phyloP scores from a whole-genome alignment of 106 monocot species.

The Phalaenopsis aphrodite region DNA sequence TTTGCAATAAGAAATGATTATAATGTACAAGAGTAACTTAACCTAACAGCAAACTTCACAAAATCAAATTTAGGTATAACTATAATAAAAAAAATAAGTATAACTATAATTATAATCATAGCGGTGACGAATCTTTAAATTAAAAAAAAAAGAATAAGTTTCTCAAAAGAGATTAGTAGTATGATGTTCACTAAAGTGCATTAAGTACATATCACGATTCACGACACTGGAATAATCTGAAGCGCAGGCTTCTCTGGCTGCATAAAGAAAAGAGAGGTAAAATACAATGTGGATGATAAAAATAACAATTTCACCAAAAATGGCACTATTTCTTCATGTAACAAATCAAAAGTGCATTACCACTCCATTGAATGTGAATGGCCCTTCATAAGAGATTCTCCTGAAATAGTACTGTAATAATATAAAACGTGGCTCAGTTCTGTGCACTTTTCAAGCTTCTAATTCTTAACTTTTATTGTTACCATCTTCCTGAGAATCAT shows the following conservation, averaged over 20 bases:
- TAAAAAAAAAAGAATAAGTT: background rate
- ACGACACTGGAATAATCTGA: conserved; percentile 54
- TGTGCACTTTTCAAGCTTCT: conserved; percentile 79
- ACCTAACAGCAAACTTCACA: background rate
- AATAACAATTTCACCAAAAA: conserved; percentile 11
- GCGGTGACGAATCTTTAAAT: background rate
- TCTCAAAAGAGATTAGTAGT: background rate
- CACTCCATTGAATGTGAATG: conserved; percentile 70
- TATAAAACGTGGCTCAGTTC: conserved; percentile 63
- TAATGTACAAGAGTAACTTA: background rate
- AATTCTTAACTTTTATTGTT: conserved; percentile 17
- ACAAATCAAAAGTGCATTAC: conserved; percentile 40
- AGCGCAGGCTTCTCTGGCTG: conserved; percentile 51
- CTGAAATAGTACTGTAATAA: conserved; percentile 85
- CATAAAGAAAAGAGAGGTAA: conserved; percentile 19
- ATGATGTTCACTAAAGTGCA: too few relatives aligned
- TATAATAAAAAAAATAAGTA: background rate
- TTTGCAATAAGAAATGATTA: background rate
- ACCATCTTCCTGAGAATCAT: conserved; percentile 15
- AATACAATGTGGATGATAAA: conserved; percentile 9
- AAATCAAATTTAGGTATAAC: background rate
- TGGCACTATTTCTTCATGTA: conserved; percentile 27
- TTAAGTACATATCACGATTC: conserved; percentile 44
- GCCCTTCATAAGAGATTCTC: conserved; percentile 85
- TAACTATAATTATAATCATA: background rate